These are phyloP conservation scores for Suillus placidus DNA, from an alignment of 768 basidiomycete genomes.

Conservation along the genomic window DNA sequence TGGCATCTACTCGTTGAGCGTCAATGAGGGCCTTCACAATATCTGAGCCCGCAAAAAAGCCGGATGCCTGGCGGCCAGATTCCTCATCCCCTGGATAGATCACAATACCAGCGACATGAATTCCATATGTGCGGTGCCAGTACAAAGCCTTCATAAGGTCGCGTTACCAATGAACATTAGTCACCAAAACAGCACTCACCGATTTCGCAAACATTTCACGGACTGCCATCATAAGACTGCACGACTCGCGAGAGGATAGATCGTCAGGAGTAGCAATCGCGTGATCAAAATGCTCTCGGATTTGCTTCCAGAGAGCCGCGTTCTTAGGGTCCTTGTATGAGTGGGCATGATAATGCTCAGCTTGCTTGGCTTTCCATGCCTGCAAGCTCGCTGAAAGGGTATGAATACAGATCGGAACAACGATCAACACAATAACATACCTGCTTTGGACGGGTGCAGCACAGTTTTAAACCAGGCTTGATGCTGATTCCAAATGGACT, in stretches of 20 bases:
- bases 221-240: neutral
- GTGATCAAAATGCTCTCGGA: neutral
- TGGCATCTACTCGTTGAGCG: neutral
- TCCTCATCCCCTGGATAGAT: neutral
- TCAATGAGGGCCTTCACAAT: conserved; percentile 1
- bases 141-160: neutral
- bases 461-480: neutral
- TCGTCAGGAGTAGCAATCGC: neutral
- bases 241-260: neutral
- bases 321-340: neutral
- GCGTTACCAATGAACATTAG: neutral
- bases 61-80: neutral
- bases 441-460: neutral
- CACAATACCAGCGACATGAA: neutral
- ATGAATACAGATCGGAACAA: neutral
- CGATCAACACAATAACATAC: neutral
- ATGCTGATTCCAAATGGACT: neutral
- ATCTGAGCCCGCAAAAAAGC: neutral
- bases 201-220: neutral
- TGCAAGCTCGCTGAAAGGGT: neutral
- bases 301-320: neutral
- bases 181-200: neutral
- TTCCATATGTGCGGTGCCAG: neutral
- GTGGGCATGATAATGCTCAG: neutral
- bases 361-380: neutral